These are phyloP conservation scores for Xerocomus amazonicus DNA, from an alignment of 1,284 basidiomycete species.

Conservation along the genomic window DNA sequence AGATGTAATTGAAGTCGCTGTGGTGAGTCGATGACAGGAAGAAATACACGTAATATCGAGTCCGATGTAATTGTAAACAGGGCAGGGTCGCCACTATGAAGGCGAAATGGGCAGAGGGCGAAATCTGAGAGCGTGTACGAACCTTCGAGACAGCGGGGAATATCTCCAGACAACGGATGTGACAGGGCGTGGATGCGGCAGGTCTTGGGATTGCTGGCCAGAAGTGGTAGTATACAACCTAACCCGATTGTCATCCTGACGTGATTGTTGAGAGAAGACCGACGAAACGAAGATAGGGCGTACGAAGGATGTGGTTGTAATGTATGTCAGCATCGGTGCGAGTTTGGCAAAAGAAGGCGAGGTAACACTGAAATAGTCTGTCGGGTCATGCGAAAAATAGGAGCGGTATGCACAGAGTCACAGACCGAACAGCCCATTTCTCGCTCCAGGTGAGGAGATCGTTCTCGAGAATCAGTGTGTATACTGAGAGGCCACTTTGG, in stretches of 20 bases:
- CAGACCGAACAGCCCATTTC: conserved; percentile 68
- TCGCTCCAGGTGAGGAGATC: conserved; percentile 75
- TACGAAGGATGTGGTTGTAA: conserved; percentile 62
- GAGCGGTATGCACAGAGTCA: conserved; percentile 8
- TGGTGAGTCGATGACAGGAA: conserved; percentile 84
- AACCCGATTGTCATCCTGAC: conserved; percentile 56
- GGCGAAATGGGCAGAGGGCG: conserved; percentile 10
- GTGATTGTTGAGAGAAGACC: conserved; percentile 8
- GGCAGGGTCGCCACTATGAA: conserved; percentile 64
- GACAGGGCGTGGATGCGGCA: conserved; percentile 66
- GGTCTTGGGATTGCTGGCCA: conserved; percentile 59
- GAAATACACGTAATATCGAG: conserved; percentile 76
- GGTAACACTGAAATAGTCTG: conserved; percentile 37
- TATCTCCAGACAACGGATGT: conserved; percentile 66
- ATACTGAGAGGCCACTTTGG: conserved; percentile 55
- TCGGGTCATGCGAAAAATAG: conserved; percentile 11
- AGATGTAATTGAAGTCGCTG: conserved; percentile 82
- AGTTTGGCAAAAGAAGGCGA: conserved; percentile 55
- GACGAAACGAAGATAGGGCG: conserved; percentile 20
- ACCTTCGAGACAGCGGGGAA: conserved; percentile 64
- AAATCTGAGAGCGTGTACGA: conserved; percentile 18
- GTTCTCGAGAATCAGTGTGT: conserved; percentile 72
- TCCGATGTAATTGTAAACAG: conserved; percentile 76
- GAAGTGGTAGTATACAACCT: conserved; percentile 70
- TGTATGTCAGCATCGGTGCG: conserved; percentile 71